These are phyloP conservation scores for Castanea mollissima DNA, from an alignment of 306 rosid species.

Conservation along the genomic window DNA sequence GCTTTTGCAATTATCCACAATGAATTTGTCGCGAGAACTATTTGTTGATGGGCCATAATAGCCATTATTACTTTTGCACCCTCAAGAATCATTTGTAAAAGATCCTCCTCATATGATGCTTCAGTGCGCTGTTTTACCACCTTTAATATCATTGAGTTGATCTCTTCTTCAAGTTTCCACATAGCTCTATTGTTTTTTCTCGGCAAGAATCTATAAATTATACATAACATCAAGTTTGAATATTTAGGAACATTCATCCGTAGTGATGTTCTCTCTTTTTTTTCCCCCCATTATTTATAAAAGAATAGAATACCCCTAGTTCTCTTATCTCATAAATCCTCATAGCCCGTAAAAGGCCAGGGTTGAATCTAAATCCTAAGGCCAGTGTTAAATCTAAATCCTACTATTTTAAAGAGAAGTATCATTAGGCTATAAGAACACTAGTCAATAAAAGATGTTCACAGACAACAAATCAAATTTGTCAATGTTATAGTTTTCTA, in stretches of 20 bases:
- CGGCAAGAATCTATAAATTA: slow-evolving; percentile 51
- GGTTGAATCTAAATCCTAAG: too few species aligned
- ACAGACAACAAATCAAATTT: not conserved
- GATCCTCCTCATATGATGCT: slow-evolving; percentile 46
- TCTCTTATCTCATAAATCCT: too few species aligned
- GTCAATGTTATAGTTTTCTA: not conserved
- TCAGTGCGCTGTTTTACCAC: slow-evolving; percentile 42
- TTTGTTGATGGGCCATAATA: not conserved
- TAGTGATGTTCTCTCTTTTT: too few species aligned
- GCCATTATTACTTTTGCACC: slow-evolving; percentile 40
- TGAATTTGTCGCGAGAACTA: slow-evolving; percentile 24
- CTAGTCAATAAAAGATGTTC: not conserved
- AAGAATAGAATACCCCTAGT: too few species aligned
- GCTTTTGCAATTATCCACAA: slow-evolving; percentile 38
- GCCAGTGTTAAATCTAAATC: too few species aligned
- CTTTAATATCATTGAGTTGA: slow-evolving; percentile 38
- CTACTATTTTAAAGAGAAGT: too few species aligned
- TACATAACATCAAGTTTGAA: not conserved
- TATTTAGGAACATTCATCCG: not conserved
- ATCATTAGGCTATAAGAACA: not conserved
- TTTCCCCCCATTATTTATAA: too few species aligned
- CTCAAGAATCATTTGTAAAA: slow-evolving; percentile 61
- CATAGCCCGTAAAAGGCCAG: too few species aligned
- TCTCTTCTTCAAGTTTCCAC: slow-evolving; percentile 65
- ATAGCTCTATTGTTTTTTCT: slow-evolving; percentile 43